Conservation (phyloP, 2,329 filamentous ascomycete genomes). For the Epichloe baconii region DNA sequence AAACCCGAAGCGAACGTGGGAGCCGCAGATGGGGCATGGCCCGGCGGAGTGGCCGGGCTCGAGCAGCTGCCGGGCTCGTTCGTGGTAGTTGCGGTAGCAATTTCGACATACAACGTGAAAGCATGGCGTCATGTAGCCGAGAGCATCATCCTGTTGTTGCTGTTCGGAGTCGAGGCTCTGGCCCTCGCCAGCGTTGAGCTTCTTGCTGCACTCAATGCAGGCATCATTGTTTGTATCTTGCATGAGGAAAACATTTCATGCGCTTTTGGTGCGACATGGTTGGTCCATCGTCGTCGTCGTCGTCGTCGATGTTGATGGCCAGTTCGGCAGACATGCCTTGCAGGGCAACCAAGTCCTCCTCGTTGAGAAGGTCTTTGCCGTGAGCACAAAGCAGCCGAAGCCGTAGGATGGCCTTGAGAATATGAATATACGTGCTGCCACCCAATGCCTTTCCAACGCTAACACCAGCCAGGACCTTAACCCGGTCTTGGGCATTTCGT, state of each 20-base stretch:
- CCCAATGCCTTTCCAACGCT: constrained; percentile 53
- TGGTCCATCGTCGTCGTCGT: constrained; percentile 43
- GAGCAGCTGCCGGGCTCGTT: constrained; percentile 31
- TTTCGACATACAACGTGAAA: constrained; percentile 71
- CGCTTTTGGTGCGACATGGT: constrained; percentile 54
- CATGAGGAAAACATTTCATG: constrained; percentile 82
- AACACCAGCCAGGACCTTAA: constrained; percentile 55
- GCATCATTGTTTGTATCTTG: constrained; percentile 64
- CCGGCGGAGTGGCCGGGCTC: constrained; percentile 28
- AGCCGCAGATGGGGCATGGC: constrained; percentile 56
- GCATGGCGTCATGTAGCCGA: constrained; percentile 76
- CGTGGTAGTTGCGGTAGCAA: constrained; percentile 52
- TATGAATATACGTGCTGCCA: constrained; percentile 85
- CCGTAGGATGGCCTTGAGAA: constrained; percentile 80
- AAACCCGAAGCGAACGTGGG: constrained; percentile 48
- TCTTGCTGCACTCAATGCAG: constrained; percentile 58
- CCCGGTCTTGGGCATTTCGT: constrained; percentile 64
- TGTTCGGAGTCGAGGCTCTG: constrained; percentile 45
- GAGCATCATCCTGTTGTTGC: constrained; percentile 44
- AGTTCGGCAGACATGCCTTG: constrained; percentile 73
- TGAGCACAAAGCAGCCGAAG: constrained; percentile 86
- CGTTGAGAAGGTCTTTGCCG: constrained; percentile 77
- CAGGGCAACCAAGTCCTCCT: constrained; percentile 67
- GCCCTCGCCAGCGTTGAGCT: constrained; percentile 42
- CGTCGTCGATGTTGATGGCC: constrained; percentile 79